phyloP scores from a whole-genome alignment of 345 rosid species.

The Heritiera littoralis region DNA sequence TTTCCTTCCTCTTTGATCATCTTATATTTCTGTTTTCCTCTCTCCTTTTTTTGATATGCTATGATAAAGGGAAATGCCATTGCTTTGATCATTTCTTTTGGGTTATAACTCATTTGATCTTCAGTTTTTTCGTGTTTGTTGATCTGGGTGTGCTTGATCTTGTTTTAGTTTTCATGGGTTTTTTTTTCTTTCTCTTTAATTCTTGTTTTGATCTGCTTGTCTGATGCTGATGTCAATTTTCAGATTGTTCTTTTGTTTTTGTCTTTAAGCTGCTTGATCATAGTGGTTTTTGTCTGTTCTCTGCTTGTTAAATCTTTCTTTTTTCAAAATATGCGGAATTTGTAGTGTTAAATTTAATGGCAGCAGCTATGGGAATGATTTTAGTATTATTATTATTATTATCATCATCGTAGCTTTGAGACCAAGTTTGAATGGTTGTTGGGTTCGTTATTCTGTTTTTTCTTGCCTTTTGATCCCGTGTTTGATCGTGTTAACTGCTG shows the following conservation, averaged over 20 bases:
- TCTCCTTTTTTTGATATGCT: not conserved
- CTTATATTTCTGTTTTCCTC: not conserved
- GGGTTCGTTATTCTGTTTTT: not conserved
- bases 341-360: not conserved
- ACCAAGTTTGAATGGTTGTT: not conserved
- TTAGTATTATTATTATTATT: not conserved
- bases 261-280: conserved; percentile 15
- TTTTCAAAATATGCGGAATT: not conserved
- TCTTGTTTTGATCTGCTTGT: conserved; percentile 37
- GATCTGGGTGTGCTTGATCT: conserved; percentile 34
- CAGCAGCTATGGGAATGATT: not conserved
- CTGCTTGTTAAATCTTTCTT: not conserved
- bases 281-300: conserved; percentile 19
- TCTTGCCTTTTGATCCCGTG: not conserved
- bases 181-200: conserved; percentile 22
- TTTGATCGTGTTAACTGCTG: not conserved
- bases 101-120: conserved; percentile 30
- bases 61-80: conserved; percentile 12
- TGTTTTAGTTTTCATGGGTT: conserved; percentile 20
- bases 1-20: conserved; percentile 17
- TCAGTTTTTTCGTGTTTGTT: conserved; percentile 21
- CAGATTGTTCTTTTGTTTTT: not conserved
- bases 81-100: not conserved
- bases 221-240: conserved; percentile 5
- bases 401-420: not conserved